Evolutionary conservation across 768 basidiomycete genomes (phyloP).

Genomic region (Dendrothele bispora): DNA sequence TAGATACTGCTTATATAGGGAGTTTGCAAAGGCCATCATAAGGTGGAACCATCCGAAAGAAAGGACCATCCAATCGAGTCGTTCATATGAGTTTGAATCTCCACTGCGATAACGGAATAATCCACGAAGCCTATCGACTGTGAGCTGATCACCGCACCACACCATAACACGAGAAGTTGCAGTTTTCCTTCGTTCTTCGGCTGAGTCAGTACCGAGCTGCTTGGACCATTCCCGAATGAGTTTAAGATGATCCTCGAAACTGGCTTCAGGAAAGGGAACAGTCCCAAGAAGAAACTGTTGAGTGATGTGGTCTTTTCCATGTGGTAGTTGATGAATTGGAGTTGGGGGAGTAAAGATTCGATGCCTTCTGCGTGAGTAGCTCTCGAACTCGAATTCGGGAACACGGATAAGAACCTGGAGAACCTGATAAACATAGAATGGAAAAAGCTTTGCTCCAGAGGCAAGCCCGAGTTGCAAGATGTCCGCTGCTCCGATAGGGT

Average conservation of each 20-base stretch:
- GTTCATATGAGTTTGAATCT: constrained; percentile 39
- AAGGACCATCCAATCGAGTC: constrained; percentile 32
- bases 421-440: constrained; percentile 16
- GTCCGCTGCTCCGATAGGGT: constrained; percentile 21
- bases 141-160: constrained; percentile 37
- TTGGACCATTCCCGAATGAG: constrained; percentile 30
- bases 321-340: constrained; percentile 25
- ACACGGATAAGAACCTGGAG: constrained; percentile 24
- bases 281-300: constrained; percentile 36
- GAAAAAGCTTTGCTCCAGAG: constrained; percentile 13
- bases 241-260: constrained; percentile 35
- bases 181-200: constrained; percentile 20
- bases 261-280: constrained; percentile 35
- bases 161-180: constrained; percentile 23
- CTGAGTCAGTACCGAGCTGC: constrained; percentile 22
- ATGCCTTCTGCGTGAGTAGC: constrained; percentile 22
- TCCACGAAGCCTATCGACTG: constrained; percentile 33
- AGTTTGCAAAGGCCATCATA: constrained; percentile 37
- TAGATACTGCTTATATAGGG: constrained; percentile 41
- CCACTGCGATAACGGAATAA: constrained; percentile 32
- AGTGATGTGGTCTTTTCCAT: constrained; percentile 24
- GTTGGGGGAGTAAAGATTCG: constrained; percentile 13
- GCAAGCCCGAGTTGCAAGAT: constrained; percentile 17
- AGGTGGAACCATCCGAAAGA: constrained; percentile 43
- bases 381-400: constrained; percentile 27